A percentile compares a stretch with the other conserved stretches of the same genome.
Conservation (phyloP, 164 flowering plant species). For the Annona cherimola region DNA sequence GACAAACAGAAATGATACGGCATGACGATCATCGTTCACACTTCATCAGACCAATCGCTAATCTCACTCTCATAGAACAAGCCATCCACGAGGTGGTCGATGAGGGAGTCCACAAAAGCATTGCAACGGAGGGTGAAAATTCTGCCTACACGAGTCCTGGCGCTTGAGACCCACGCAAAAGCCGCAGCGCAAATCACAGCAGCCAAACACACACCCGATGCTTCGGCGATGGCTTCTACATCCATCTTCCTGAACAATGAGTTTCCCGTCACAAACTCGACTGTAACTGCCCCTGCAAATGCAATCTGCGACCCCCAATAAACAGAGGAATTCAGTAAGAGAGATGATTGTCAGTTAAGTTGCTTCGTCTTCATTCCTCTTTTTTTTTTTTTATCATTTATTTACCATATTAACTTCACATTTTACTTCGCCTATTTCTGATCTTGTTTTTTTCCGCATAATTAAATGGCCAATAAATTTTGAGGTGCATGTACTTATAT, state of each 20-base stretch:
- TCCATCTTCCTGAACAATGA: constrained; percentile 81
- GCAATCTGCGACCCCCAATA: constrained; percentile 56
- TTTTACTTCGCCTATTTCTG: no score
- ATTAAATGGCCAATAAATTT: no score
- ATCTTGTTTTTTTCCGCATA: no score
- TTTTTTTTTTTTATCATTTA: no score
- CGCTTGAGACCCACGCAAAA: constrained; percentile 71
- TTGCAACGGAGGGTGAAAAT: constrained; percentile 63
- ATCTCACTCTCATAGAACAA: constrained; percentile 61
- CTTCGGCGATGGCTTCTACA: constrained; percentile 51
- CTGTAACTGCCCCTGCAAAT: constrained; percentile 64
- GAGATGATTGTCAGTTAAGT: no score
- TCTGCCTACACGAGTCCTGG: constrained; percentile 57
- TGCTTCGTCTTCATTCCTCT: no score
- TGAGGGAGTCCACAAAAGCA: constrained; percentile 66
- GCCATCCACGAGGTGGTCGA: constrained; percentile 78
- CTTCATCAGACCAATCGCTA: constrained; percentile 62
- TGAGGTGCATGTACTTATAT: no score
- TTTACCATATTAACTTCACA: no score
- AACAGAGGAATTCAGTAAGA: not conserved
- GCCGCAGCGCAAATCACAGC: constrained; percentile 58
- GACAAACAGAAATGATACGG: not conserved
- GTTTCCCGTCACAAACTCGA: constrained; percentile 63
- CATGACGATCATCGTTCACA: not conserved
- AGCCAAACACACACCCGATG: constrained; percentile 49